Evolutionary conservation across 2,329 filamentous ascomycete genomes (phyloP), one percentile per base, ranked within the genome.

Genomic region (Pyrenochaeta sp.): DNA sequence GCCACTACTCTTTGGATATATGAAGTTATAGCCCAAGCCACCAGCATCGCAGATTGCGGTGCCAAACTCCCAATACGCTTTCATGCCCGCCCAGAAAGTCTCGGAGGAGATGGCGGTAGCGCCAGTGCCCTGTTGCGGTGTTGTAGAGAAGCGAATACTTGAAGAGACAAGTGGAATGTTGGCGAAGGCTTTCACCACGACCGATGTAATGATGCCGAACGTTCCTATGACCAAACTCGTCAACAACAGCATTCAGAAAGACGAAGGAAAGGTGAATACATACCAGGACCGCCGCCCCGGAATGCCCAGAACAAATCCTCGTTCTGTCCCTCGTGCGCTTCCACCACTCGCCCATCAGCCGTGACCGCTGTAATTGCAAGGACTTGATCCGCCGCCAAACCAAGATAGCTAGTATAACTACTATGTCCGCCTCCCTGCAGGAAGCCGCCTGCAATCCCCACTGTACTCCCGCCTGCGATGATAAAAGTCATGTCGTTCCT

Each of bases 401-500:
- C 68, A 61, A 81, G 81, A 45, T 79, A 72, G 44, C 77, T 78
- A 12, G 80, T 80, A 50, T 86, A 71, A 10, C 81, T 82, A 24
- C 79, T 82, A 72, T 87, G 83, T 0, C 85, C 85, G 32, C 83
- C 85, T 2, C 82, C 84, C 22, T 69, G 66, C 3, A 71, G 62
- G 37, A 71, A 71, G 47, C 71, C 78, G 2, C 77, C 68, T 9
- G 63, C 79, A 67, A 84, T 74, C 12, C 84, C 84, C 13, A 87
- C 83, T 2, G 79, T 82, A 44, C 52, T 37, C 66, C 85, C 85
- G n/a, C 84, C 82, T 2, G 85, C 85, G 12, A 81, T 81, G 2
- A 86, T 78, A 0, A 85, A 78, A 0, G 76, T 81, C 42, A 83
- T 76, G 0, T 81, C 81, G 22, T 79, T 61, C 5, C 72, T 62